phyloP scores from a whole-genome alignment of 257 asterid species.

The Primulina huaijiensis region DNA sequence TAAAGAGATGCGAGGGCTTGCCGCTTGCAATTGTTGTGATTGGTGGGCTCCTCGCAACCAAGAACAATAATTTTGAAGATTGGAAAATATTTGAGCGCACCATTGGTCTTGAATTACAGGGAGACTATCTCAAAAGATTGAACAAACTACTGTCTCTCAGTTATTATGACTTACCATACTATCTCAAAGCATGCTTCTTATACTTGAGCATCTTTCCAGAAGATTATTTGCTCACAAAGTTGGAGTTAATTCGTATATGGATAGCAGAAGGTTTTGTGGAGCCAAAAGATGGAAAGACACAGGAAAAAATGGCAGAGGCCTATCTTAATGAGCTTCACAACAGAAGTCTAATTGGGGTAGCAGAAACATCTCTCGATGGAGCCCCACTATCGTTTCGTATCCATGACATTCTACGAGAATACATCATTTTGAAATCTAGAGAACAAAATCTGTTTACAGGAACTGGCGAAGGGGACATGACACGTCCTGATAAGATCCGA shows the following conservation, averaged over 20 bases:
- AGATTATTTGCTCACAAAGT: neutral
- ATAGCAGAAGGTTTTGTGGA: conserved; percentile 24
- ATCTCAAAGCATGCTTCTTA: conserved; percentile 19
- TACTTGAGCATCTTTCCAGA: conserved; percentile 24
- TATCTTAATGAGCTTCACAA: conserved; percentile 19
- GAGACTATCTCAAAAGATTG: neutral
- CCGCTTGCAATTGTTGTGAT: conserved; percentile 29
- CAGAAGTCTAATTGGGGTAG: conserved; percentile 22
- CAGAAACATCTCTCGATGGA: neutral
- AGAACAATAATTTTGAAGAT: conserved; percentile 12
- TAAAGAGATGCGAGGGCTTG: conserved; percentile 24
- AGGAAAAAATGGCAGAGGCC: conserved; percentile 21
- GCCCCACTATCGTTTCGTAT: neutral
- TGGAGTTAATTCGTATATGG: conserved; percentile 13
- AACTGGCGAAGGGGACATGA: neutral
- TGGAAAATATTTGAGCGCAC: conserved; percentile 27
- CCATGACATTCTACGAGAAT: conserved; percentile 22
- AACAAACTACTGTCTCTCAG: conserved; percentile 19
- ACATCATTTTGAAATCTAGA: conserved; percentile 10
- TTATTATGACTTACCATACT: conserved; percentile 21
- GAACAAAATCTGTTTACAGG: conserved; percentile 21
- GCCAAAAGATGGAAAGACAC: neutral
- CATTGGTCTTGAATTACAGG: conserved; percentile 25
- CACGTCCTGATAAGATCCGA: neutral
- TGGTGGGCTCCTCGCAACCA: conserved; percentile 26